Percentiles rank a stretch among this genome's conserved stretches.
Conservation (phyloP, 768 basidiomycete species). For the Lactarius akahatsu region DNA sequence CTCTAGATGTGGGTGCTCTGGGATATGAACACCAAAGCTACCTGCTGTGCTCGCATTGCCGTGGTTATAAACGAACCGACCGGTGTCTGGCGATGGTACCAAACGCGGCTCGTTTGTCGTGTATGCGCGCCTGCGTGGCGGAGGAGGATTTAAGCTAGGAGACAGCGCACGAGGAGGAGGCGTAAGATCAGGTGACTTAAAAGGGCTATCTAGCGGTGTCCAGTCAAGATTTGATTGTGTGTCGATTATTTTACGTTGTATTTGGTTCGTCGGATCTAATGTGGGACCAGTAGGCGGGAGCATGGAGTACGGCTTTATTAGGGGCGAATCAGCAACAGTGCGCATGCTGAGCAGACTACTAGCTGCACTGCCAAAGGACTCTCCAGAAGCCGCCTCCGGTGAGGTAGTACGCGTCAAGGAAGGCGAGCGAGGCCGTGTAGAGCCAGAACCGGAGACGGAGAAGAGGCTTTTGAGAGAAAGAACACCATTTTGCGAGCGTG, state of each 20-base stretch:
- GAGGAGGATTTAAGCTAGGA: conserved; percentile 36
- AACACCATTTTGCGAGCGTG: conserved; percentile 40
- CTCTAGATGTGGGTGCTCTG: conserved; percentile 21
- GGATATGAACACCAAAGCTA: conserved; percentile 36
- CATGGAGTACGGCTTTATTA: conserved; percentile 32
- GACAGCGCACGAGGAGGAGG: conserved; percentile 31
- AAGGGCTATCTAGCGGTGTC: conserved; percentile 27
- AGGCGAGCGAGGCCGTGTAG: conserved; percentile 53
- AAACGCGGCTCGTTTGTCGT: conserved; percentile 32
- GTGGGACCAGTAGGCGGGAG: conserved; percentile 24
- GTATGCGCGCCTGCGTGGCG: conserved; percentile 35
- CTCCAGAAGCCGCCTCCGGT: conserved; percentile 41
- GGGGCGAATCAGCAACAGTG: conserved; percentile 34
- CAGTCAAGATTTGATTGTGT: conserved; percentile 28
- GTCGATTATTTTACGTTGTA: conserved; percentile 29
- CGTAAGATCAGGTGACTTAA: conserved; percentile 31
- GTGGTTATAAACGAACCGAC: conserved; percentile 33
- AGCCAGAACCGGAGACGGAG: conserved; percentile 39
- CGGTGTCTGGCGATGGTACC: conserved; percentile 17
- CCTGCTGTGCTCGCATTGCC: conserved; percentile 39
- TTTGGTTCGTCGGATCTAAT: conserved; percentile 10
- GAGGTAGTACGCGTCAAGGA: conserved; percentile 42
- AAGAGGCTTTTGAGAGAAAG: conserved; percentile 63
- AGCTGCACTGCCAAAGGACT: conserved; percentile 58
- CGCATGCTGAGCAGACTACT: conserved; percentile 55